Evolutionary conservation across 2,329 filamentous ascomycete species (phyloP), one percentile per base, ranked within the genome.

Genomic region (Beauveria rudraprayagi): DNA sequence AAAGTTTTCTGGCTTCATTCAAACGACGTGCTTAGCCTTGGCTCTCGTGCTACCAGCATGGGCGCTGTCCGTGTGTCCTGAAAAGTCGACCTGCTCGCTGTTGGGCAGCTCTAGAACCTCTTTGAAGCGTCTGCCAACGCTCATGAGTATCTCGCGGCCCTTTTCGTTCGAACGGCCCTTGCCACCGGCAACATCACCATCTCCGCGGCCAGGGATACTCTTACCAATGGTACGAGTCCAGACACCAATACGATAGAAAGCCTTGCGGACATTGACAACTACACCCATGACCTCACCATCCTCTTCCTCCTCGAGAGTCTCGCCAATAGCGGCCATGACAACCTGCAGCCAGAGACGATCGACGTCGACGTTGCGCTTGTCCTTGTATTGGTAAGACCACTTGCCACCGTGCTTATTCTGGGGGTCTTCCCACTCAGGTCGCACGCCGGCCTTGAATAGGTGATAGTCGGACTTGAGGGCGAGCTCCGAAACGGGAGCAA

Each of bases 321-420:
- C 95, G 71, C 94, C 94, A 67, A 99, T 97, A 61, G 92, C 94
- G 37, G 90, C 87, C 69, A 99, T 88, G 87, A 99, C 96, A 65
- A 96, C 90, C 75, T 97, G 91, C 63, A 99, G 86, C 94, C 94
- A 99, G 60, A 96, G 83, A 62, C 93, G 90, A 73, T 99, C 93
- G 75, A 97, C 95, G 69, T 93, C 90, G 73, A 96, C 84, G 67
- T 82, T 85, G 71, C 90, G 88, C 85, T 96, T 97, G 69, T 97
- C 91, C 82, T 95, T 96, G 87, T 96, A 97, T 71, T 91, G 89
- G 80, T 95, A 97, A 28, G 93, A 92, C 94, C 94, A 99, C 79
- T 97, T 97, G 78, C 94, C 94, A 69, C 94, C 94, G 75, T 97
- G 92, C 84, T 97, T 99, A 82, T 99, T 99, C 80, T 97, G 92